phyloP scores from a whole-genome alignment of 2,329 filamentous ascomycete species.

The Cladophialophora psammophila region DNA sequence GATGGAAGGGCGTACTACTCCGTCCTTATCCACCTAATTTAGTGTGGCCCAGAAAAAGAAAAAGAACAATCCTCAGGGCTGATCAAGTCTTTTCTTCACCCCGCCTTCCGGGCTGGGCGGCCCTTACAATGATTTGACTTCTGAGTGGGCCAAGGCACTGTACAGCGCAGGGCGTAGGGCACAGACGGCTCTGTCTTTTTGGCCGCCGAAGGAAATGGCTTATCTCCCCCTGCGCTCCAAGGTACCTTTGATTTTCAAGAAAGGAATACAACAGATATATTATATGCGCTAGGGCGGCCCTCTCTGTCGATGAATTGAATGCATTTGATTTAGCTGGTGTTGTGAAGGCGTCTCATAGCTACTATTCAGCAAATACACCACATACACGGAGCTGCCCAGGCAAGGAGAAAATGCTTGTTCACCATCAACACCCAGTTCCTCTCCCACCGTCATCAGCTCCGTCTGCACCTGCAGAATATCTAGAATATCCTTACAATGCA shows the following conservation, averaged over 20 bases:
- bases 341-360: not conserved
- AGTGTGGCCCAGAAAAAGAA: not conserved
- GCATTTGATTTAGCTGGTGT: not conserved
- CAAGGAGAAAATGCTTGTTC: conserved; percentile 13
- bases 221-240: not conserved
- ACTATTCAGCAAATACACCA: not conserved
- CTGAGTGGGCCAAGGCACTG: conserved; percentile 1
- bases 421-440: conserved; percentile 12
- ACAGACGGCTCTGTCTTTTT: conserved; percentile 1
- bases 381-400: not conserved
- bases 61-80: not conserved
- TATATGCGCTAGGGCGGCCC: not conserved
- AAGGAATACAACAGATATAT: not conserved
- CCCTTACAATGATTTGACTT: not conserved
- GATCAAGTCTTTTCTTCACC: not conserved
- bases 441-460: conserved; percentile 11
- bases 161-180: conserved; percentile 6
- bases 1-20: not conserved
- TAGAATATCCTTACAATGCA: conserved; percentile 26
- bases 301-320: not conserved
- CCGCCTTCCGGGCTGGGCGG: not conserved
- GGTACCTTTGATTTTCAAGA: not conserved
- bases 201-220: not conserved
- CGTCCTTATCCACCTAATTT: not conserved
- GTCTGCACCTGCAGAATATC: not conserved